Base-by-base conservation (phyloP, 2,329 filamentous ascomycete genomes). In the Plectosphaerella plurivora region DNA sequence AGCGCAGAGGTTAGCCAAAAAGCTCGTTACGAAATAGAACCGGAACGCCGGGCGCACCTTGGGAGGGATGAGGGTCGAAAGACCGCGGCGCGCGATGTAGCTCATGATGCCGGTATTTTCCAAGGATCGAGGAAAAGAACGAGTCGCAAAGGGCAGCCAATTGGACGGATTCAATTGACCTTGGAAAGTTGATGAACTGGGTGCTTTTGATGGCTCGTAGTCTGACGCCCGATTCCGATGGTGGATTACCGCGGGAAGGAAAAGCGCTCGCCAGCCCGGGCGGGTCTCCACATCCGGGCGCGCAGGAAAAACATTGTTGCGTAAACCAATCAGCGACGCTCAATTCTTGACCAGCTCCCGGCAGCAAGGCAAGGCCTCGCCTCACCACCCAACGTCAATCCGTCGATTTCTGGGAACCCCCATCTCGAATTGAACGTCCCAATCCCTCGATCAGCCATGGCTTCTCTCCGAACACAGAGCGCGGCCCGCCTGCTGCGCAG, bases 41-140 rank as follows among this genome's bases (percentile, higher is more conserved):
- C 49, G 45, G 49, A 45, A 18, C 24, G 22, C 63, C 64, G 49
- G 47, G 50, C 51, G 64, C 80, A 96, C 93, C 91, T 99, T 99
- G 70, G 95, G 94, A 65, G 95, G 95, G 68, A 99, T 97, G 75
- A 99, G 88, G 82, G 95, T 96, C 72, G 94, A 97, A 71, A 97
- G 88, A 82, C 84, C 89, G 78, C 92, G 87, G 77, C 89, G 89
- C 69, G 86, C 84, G 69, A 95, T 82, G 84, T 86, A 94, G 83
- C 91, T 96, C 92, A 96, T 97, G 76, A 78, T 90, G 82, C 72
- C 68, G 67, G 67, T 60, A 58, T 59, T 59, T 59, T 56, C 57
- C 56, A 54, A 59, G 56, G 54, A 51, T 60, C 59, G 45, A 49
- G 48, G 51, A 53, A 58, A 53, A 58, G 63, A 57, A 58, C 55